Base-by-base conservation (phyloP, 306 rosid species). In the Carpinus fangiana region DNA sequence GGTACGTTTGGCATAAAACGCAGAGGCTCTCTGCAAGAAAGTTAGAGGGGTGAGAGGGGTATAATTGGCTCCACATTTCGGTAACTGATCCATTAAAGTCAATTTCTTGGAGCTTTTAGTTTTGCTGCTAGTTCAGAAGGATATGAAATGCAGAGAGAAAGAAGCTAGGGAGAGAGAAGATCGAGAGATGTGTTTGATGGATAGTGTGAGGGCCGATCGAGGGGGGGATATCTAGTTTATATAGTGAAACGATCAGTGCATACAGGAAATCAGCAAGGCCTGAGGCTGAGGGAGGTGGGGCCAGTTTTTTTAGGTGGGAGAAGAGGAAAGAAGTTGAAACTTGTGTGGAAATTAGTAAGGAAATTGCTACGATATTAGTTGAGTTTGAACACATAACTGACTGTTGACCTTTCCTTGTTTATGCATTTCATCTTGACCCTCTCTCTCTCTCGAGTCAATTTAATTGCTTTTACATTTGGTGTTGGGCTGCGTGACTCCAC, bases 21-120 rank as follows among this genome's bases (percentile, higher is more conserved):
- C 34, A 36, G 95, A 84, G 4, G 98, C 98, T 85, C 98, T 83
- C 10, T 20, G 43, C 14, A 94, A 66, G 81, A 94, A 94, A 10
- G 84, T 90, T 17, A 91, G 18, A n/a, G 98, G 98, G 55, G 90
- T 82, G 43, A 94, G 93, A 31, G 92, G 8, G 8, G 88, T 79
- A 45, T 80, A 88, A 60, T 94, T 94, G 17, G 98, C 93, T 28
- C 66, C 57, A 7, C 90, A 89, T 78, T 91, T 94, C 2, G 68
- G 84, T 60, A 94, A 90, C 38, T n/a, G 76, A 1, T 92, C 90
- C 93, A 94, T 89, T 1, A 31, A 31, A 31, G 34, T 1, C 2
- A 31, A 31, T 31, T 31, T 31, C 34, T 31, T 31, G 2, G 34
- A 31, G 34, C 34, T 31, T 31, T 31, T 31, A 31, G 34, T 31